Conservation (phyloP, 176 grass and related monocot genomes). For the Luzula sylvatica region DNA sequence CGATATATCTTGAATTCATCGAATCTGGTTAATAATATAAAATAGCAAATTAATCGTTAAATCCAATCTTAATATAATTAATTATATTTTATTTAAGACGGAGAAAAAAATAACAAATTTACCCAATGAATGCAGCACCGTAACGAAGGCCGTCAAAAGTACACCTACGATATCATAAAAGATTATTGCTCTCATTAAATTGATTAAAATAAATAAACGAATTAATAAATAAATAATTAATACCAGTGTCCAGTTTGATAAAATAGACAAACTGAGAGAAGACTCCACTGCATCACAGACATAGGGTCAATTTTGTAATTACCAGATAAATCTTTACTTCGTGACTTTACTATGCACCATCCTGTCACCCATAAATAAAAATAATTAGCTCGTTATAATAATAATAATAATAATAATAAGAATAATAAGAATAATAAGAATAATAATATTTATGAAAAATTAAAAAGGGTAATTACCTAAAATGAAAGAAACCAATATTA, state of each 20-base stretch:
- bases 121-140: constrained; percentile 95
- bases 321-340: constrained; percentile 21
- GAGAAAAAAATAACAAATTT: constrained; percentile 18
- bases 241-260: constrained; percentile 94
- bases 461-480: constrained; percentile 31
- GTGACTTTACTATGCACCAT: constrained; percentile 65
- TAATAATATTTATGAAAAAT: background rate
- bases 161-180: constrained; percentile 53
- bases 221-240: constrained; percentile 16
- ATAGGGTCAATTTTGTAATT: constrained; percentile 40
- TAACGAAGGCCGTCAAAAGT: constrained; percentile 94
- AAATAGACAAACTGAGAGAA: constrained; percentile 81
- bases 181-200: constrained; percentile 4
- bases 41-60: constrained; percentile 9
- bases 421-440: background rate
- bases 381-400: constrained; percentile 2
- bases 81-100: constrained; percentile 1
- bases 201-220: constrained; percentile 1
- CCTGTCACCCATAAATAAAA: constrained; percentile 45
- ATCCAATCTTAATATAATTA: constrained; percentile 10
- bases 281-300: constrained; percentile 72
- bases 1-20: constrained; percentile 83
- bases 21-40: constrained; percentile 49
- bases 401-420: background rate
- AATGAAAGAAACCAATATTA: constrained; percentile 48